Percentiles rank a stretch among this genome's conserved stretches.
Conservation (phyloP, 768 basidiomycete genomes). For the Coprinopsis strossmayeri region DNA sequence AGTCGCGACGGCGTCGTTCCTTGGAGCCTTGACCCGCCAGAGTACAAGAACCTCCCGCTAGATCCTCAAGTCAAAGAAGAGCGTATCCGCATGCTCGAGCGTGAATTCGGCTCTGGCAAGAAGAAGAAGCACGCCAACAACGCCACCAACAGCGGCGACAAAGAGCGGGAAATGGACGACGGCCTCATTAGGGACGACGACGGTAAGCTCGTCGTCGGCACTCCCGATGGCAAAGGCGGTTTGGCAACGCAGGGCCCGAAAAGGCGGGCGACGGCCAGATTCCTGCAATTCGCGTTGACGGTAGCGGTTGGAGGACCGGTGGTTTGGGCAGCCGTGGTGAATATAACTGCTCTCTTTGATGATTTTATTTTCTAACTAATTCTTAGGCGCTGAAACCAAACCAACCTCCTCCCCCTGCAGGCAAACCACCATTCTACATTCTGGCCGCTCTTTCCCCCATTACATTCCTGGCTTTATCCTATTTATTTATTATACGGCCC, state of each 20-base stretch:
- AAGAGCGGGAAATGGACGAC: conserved; percentile 20
- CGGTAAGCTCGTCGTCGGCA: conserved; percentile 48
- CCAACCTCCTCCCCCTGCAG: conserved; percentile 47
- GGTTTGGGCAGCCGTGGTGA: conserved; percentile 58
- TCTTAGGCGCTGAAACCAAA: conserved; percentile 49
- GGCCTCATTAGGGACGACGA: conserved; percentile 33
- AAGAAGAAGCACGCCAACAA: conserved; percentile 7
- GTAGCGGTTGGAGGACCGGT: conserved; percentile 46
- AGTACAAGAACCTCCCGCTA: conserved; percentile 31
- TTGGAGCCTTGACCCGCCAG: conserved; percentile 45
- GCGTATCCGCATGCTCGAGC: conserved; percentile 64
- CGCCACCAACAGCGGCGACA: conserved; percentile 11
- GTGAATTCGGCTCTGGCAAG: conserved; percentile 49
- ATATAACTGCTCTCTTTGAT: conserved; percentile 19
- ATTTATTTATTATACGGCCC: conserved; percentile 52
- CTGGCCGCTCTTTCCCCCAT: conserved; percentile 53
- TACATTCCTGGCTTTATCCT: conserved; percentile 44
- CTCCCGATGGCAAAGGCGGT: conserved; percentile 49
- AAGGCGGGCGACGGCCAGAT: conserved; percentile 45
- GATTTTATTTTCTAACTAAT: conserved; percentile 8
- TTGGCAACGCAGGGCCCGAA: conserved; percentile 59
- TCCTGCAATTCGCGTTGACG: conserved; percentile 43
- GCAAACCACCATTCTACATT: conserved; percentile 45
- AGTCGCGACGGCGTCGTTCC: conserved; percentile 8
- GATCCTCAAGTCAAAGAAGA: conserved; percentile 57